These are phyloP conservation scores for Camillea tinctor DNA, from an alignment of 2,329 filamentous ascomycete genomes.

Conservation along the genomic window DNA sequence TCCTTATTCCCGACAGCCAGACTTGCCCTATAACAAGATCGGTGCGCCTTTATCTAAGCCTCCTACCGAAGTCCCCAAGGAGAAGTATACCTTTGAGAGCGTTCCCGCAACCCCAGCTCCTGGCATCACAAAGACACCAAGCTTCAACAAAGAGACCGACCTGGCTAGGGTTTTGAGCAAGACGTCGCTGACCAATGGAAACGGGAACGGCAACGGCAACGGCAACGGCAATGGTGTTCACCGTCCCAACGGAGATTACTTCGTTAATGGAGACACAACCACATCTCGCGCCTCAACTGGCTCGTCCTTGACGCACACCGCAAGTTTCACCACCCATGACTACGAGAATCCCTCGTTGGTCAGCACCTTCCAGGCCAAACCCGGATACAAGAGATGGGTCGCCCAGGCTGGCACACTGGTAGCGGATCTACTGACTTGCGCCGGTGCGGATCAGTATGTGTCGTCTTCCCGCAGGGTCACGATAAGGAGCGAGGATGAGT, in stretches of 20 bases:
- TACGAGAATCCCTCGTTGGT: constrained; percentile 58
- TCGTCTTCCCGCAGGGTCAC: constrained; percentile 11
- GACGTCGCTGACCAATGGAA: constrained; percentile 56
- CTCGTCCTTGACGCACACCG: constrained; percentile 41
- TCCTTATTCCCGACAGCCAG: constrained; percentile 93
- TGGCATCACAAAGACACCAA: constrained; percentile 63
- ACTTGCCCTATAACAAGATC: constrained; percentile 94
- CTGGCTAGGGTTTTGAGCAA: constrained; percentile 74
- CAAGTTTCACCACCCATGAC: constrained; percentile 63
- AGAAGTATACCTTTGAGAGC: constrained; percentile 86
- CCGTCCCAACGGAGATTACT: constrained; percentile 27
- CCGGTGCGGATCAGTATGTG: constrained; percentile 85
- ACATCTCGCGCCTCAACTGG: constrained; percentile 32
- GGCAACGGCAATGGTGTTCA: constrained; percentile 40
- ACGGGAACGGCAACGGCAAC: constrained; percentile 43
- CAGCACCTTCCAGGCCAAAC: constrained; percentile 70
- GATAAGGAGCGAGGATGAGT: background rate
- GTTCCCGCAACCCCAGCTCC: constrained; percentile 82
- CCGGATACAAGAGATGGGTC: constrained; percentile 98
- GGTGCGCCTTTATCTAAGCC: constrained; percentile 83
- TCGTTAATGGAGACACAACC: constrained; percentile 30
- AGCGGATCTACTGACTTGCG: constrained; percentile 90
- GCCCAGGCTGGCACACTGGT: constrained; percentile 94
- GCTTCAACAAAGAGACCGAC: constrained; percentile 67
- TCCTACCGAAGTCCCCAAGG: constrained; percentile 47